These are phyloP conservation scores for Wallacemonas collosoma DNA, from an alignment of 208 protist genomes.

Conservation along the genomic window DNA sequence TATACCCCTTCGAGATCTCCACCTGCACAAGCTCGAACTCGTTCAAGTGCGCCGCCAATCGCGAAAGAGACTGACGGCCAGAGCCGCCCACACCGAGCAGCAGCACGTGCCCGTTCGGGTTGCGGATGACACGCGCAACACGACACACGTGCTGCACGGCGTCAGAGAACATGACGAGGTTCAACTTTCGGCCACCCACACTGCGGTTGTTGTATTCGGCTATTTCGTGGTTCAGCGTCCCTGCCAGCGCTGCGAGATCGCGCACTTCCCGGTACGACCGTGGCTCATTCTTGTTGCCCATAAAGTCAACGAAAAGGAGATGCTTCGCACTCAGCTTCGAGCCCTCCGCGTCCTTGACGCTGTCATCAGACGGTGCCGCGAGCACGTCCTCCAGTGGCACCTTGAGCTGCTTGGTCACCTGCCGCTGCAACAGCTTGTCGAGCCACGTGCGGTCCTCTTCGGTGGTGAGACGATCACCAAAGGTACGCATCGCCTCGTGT, in stretches of 20 bases:
- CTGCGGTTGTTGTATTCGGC: conserved; percentile 94
- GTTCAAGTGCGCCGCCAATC: conserved; percentile 94
- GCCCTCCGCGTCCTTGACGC: not conserved
- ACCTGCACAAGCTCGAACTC: conserved; percentile 96
- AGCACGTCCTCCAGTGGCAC: conserved; percentile 74
- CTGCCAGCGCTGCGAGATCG: conserved; percentile 80
- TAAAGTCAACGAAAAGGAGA: conserved; percentile 96
- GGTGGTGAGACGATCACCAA: conserved; percentile 94
- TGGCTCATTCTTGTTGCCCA: conserved; percentile 69
- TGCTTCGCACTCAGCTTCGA: conserved; percentile 8
- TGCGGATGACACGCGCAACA: conserved; percentile 95
- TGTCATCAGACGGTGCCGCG: not conserved
- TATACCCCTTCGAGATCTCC: conserved; percentile 97
- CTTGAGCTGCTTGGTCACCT: conserved; percentile 87
- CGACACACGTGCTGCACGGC: conserved; percentile 97
- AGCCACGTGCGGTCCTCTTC: conserved; percentile 92
- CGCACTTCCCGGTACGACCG: conserved; percentile 90
- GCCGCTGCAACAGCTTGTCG: conserved; percentile 76
- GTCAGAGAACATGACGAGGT: conserved; percentile 98
- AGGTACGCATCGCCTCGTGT: conserved; percentile 96
- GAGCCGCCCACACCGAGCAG: conserved; percentile 98
- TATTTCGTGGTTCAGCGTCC: conserved; percentile 86
- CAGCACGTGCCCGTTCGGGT: conserved; percentile 96
- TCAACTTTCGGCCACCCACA: conserved; percentile 81
- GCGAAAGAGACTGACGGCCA: conserved; percentile 96